Percentiles rank a stretch among this genome's conserved stretches.
phyloP scores from a whole-genome alignment of 106 monocot species.

The Allium fistulosum region DNA sequence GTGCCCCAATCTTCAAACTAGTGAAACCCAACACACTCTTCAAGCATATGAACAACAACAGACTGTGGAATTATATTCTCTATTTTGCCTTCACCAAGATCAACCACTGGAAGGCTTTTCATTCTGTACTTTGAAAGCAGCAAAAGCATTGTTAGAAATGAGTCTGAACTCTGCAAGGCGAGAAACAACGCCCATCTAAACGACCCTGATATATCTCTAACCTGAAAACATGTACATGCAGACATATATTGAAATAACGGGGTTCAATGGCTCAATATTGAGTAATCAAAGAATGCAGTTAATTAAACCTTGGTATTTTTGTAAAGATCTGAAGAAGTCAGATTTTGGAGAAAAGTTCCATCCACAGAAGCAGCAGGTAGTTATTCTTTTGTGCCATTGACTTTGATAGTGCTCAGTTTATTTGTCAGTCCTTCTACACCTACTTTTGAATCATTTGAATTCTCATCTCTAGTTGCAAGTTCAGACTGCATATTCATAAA shows the following conservation, averaged over 20 bases:
- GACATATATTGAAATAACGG: background rate
- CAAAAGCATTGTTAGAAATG: slow-evolving; percentile 77
- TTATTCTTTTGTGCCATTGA: slow-evolving; percentile 16
- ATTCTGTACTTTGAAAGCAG: slow-evolving; percentile 80
- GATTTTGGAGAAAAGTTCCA: slow-evolving; percentile 51
- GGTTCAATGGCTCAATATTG: background rate
- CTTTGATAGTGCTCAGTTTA: slow-evolving; percentile 25
- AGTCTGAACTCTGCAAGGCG: slow-evolving; percentile 67
- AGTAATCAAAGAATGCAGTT: background rate
- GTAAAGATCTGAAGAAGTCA: slow-evolving; percentile 69
- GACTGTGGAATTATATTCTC: slow-evolving; percentile 76
- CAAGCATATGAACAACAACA: slow-evolving; percentile 75
- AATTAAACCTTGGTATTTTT: slow-evolving; percentile 46
- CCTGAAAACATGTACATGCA: slow-evolving; percentile 19
- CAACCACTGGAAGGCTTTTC: slow-evolving; percentile 86
- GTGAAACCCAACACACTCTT: slow-evolving; percentile 71
- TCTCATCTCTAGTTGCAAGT: slow-evolving; percentile 20
- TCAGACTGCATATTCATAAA: slow-evolving; percentile 39
- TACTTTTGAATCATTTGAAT: slow-evolving; percentile 7
- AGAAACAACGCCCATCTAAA: slow-evolving; percentile 93
- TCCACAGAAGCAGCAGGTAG: slow-evolving; percentile 18
- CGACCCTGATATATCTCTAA: slow-evolving; percentile 68
- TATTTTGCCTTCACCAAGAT: slow-evolving; percentile 73
- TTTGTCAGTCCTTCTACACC: slow-evolving; percentile 20
- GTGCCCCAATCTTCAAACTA: slow-evolving; percentile 86